Evolutionary conservation across 805 yeast genomes (phyloP), one percentile per base, ranked within the genome.

Genomic region (Metschnikowia continentalis): DNA sequence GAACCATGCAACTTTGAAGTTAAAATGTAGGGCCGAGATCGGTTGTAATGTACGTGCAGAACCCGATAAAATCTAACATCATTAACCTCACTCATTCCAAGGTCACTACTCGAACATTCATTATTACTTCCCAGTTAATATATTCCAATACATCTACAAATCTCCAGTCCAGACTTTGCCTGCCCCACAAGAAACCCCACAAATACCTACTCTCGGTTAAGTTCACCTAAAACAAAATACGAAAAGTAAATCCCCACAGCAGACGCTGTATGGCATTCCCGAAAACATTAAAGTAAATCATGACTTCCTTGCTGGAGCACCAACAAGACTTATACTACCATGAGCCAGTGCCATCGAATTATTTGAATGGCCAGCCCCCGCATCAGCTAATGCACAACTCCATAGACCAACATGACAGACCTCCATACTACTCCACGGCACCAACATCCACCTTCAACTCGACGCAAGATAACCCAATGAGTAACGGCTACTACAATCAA

Each of bases 401-500:
- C 30, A 30, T 58, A 35, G 60, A 56, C 11, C 56, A 49, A n/a
- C 50, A 42, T 22, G 42, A 46, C 11, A 45, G 59, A 8, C 54
- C 69, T 1, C 66, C 69, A 10, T 68, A 58, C 51, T 68, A 65
- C 46, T 58, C 54, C 17, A 32, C 51, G 35, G 55, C 54, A 6
- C 33, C 48, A 6, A n/a, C 53, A 2, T 38, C 52, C 47, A 45
- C 36, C 14, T 58, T 46, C 54, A 53, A 59, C 26, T 46, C 54
- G 38, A 41, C 53, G 22, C 50, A 42, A 14, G 60, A 56, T 6
- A 51, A 55, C n/a, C 19, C 22, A 10, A 53, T 62, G 42, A 50
- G 42, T 5, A 54, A 46, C 47, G 57, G 54, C 7, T 55, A 47
- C 43, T 54, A 52, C 41, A 38, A 40, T 3, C 54, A 38, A 42